Percentiles rank a stretch among this genome's conserved stretches.
phyloP scores from a whole-genome alignment of 2,329 filamentous ascomycete species.

The Macrophomina tecta region DNA sequence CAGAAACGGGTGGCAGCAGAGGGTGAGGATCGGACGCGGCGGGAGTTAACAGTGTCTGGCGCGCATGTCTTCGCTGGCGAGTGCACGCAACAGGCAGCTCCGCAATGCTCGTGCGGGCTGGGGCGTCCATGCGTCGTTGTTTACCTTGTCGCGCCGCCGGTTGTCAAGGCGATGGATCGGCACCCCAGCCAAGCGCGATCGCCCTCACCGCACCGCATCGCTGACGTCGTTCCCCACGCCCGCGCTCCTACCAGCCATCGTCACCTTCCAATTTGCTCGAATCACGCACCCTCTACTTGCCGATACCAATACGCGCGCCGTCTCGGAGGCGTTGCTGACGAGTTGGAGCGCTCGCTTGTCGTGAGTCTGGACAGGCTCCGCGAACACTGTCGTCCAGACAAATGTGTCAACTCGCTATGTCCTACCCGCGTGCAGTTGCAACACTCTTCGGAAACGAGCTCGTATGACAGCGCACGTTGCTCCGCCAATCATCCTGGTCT shows the following conservation, averaged over 20 bases:
- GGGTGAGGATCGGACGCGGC: constrained; percentile 5
- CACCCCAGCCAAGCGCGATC: constrained; percentile 14
- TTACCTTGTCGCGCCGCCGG: constrained; percentile 8
- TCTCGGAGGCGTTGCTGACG: too few relatives aligned
- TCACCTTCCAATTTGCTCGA: constrained; percentile 3
- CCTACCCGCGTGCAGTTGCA: too few relatives aligned
- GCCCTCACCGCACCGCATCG: constrained; percentile 15
- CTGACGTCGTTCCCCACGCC: constrained; percentile 6
- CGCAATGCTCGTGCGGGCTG: constrained; percentile 22
- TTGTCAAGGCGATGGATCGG: constrained; percentile 24
- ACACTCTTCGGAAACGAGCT: too few relatives aligned
- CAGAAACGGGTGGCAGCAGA: constrained; percentile 19
- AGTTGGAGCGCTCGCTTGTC: too few relatives aligned
- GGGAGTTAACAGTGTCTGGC: constrained; percentile 3
- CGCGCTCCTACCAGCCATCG: constrained; percentile 8
- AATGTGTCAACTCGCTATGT: too few relatives aligned
- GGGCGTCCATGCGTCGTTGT: constrained; percentile 19
- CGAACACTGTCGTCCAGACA: too few relatives aligned
- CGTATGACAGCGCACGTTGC: neutral
- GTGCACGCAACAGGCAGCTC: constrained; percentile 18
- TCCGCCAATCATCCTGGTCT: neutral
- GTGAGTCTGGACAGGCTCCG: too few relatives aligned
- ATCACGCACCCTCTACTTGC: neutral
- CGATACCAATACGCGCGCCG: neutral
- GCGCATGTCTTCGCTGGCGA: constrained; percentile 19